Evolutionary conservation across 2,329 filamentous ascomycete species (phyloP).

Genomic region (Calonectria fujianensis): DNA sequence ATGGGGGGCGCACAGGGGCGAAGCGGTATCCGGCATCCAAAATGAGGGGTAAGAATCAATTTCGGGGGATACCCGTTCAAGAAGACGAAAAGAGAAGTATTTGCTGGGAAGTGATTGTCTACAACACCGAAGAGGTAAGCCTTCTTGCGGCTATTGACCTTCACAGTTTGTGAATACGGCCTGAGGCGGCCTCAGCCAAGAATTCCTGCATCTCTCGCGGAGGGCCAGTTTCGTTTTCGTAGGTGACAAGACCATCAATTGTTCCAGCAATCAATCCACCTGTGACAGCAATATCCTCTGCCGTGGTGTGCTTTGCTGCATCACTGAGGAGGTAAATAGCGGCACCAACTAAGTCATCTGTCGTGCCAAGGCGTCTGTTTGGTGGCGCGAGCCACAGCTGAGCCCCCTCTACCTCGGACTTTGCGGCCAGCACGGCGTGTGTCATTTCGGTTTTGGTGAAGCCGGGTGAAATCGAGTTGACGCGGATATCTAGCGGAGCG

Average conservation of each 20-base stretch:
- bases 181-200: background rate
- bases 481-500: background rate
- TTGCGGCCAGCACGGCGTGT: background rate
- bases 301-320: constrained; percentile 6
- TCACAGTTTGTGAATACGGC: background rate
- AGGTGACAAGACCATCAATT: background rate
- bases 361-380: constrained; percentile 3
- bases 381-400: constrained; percentile 10
- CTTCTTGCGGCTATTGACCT: background rate
- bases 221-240: background rate
- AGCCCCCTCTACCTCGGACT: constrained; percentile 1
- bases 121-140: background rate
- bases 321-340: constrained; percentile 7
- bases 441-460: constrained; percentile 1
- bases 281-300: background rate
- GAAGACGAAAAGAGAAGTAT: background rate
- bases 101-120: background rate
- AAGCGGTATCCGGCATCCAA: background rate
- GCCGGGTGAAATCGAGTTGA: background rate
- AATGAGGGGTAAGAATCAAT: constrained; percentile 4
- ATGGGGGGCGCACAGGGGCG: background rate
- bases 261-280: constrained; percentile 3
- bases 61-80: background rate
- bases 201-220: background rate
- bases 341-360: background rate